phyloP scores from a whole-genome alignment of 768 basidiomycete genomes.

The Russula abietina region DNA sequence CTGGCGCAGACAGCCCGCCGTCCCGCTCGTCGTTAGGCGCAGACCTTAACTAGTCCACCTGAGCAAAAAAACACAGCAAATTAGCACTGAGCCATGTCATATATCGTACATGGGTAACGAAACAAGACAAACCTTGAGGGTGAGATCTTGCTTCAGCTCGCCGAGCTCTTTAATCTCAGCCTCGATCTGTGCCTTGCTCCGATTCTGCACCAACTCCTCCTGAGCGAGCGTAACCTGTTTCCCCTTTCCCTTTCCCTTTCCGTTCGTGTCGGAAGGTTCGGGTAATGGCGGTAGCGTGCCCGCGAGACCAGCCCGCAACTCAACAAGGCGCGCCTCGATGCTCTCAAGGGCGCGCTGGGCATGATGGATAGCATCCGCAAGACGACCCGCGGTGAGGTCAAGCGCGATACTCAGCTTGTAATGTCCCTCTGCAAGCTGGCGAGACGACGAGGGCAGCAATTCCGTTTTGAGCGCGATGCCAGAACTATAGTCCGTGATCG shows the following conservation, averaged over 20 bases:
- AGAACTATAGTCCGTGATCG: constrained; percentile 78
- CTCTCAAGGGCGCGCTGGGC: constrained; percentile 76
- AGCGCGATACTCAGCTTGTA: constrained; percentile 92
- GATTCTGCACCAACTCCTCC: constrained; percentile 53
- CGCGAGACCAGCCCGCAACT: constrained; percentile 45
- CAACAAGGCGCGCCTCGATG: constrained; percentile 61
- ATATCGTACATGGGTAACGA: no score
- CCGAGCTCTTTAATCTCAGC: constrained; percentile 73
- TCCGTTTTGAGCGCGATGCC: constrained; percentile 67
- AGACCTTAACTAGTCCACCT: constrained; percentile 92
- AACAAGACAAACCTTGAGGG: constrained; percentile 74
- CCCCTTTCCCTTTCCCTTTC: constrained; percentile 67
- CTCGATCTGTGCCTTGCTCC: constrained; percentile 70
- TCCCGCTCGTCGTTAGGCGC: constrained; percentile 55
- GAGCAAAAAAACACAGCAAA: not conserved
- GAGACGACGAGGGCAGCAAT: constrained; percentile 79
- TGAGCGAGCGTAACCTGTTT: constrained; percentile 35
- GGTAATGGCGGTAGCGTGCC: constrained; percentile 33
- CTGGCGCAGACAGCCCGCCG: constrained; percentile 48
- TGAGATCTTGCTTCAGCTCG: constrained; percentile 73
- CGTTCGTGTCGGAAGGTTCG: constrained; percentile 40
- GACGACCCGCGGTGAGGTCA: constrained; percentile 80
- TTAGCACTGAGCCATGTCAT: not conserved
- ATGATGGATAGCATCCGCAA: constrained; percentile 75
- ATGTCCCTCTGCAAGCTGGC: constrained; percentile 90